These are phyloP conservation scores for Mycosphaerella arachidis DNA, from an alignment of 2,329 filamentous ascomycete genomes.

Conservation along the genomic window DNA sequence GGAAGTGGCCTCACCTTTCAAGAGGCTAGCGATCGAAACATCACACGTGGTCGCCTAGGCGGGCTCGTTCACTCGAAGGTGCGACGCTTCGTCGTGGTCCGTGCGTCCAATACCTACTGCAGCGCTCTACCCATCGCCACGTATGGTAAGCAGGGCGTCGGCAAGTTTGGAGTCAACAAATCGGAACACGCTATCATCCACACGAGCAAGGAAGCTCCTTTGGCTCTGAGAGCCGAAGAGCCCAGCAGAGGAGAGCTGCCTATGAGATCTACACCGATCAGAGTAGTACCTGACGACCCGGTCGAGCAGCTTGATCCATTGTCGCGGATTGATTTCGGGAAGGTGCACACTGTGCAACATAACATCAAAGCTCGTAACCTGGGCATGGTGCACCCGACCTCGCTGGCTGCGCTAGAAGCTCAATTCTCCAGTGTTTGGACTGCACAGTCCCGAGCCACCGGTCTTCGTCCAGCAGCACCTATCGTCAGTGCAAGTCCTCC, in stretches of 20 bases:
- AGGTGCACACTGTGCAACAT: conserved; percentile 13
- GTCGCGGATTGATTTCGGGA: conserved; percentile 12
- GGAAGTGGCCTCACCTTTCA: conserved; percentile 2
- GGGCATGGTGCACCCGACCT: conserved; percentile 3
- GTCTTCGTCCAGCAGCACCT: neutral
- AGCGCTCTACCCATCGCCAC: conserved; percentile 24
- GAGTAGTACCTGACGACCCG: conserved; percentile 4
- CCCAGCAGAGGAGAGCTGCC: conserved; percentile 4
- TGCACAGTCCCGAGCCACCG: too few relatives aligned
- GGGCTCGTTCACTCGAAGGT: conserved; percentile 23
- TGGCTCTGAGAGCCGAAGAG: conserved; percentile 3
- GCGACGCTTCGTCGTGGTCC: conserved; percentile 26
- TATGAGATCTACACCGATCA: conserved; percentile 7
- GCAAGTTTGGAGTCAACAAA: conserved; percentile 15
- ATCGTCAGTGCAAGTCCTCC: neutral
- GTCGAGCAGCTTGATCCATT: neutral
- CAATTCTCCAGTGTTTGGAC: neutral
- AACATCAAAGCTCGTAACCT: conserved; percentile 10
- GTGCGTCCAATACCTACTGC: conserved; percentile 16
- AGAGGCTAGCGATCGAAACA: conserved; percentile 1
- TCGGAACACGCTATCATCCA: conserved; percentile 28
- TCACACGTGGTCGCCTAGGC: conserved; percentile 3
- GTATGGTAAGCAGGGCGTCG: conserved; percentile 22
- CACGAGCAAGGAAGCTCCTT: conserved; percentile 9
- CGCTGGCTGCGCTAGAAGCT: neutral